Base-by-base conservation (phyloP, 352 stramenopile species). In the Peronospora belbahrii region DNA sequence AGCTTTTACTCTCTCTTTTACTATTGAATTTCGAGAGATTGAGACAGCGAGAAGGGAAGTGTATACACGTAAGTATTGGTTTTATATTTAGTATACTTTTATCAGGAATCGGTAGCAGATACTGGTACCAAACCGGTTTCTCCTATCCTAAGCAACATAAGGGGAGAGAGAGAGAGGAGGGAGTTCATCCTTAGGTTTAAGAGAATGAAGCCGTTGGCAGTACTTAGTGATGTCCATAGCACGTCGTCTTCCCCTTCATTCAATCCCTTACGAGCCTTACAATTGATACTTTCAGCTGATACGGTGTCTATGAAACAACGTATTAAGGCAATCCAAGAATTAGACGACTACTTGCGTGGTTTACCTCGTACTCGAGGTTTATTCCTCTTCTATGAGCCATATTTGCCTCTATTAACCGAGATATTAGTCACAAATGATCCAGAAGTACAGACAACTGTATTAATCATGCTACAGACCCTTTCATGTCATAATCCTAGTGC, bases 371-470 rank as follows among this genome's bases (percentile, higher is more conserved):
- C 65, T 1, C 56, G 59, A 0, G 42, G 44, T 2, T 48, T 83
- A 4, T 44, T 66, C 17, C 38, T 59, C 25, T 69, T 66, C 3
- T 83, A 76, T 36, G 73, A 85, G 38, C 70, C 67, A 24, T 85
- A 76, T 42, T 49, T 85, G 7, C 38, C 42, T 10, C 11, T 70
- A 27, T 42, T 83, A n/a, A 46, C 57, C 7, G 70, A 63, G 4
- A 43, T 74, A 11, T 38, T 55, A 3, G 36, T 38, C 19, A 72
- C 71, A 17, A 46, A 51, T 7, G 46, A 47, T 3, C 59, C 56
- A 14, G 67, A 79, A 30, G 48, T 78, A 13, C 62, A 77, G 39
- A 50, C 57, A 7, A 58, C 19, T 24, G 65, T 81, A 6, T 42
- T 74, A 11, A 25, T 42, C 7, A 56, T 81, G 58, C 42, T 85